These are phyloP conservation scores for Medicago truncatula DNA, from an alignment of 306 rosid species.

Conservation along the genomic window DNA sequence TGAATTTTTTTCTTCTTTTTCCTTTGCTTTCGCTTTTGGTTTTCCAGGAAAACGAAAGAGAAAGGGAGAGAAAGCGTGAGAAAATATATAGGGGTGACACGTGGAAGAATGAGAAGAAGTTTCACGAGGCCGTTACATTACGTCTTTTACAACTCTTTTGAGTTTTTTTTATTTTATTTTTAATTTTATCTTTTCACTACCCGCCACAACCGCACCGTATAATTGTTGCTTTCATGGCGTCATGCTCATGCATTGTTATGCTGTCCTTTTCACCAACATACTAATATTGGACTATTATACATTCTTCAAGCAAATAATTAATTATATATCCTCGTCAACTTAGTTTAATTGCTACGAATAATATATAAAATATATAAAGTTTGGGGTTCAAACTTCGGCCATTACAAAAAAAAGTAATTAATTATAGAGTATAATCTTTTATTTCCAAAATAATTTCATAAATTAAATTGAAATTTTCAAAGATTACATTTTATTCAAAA, in stretches of 20 bases:
- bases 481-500: too few relatives aligned
- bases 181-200: not conserved
- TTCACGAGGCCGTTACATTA: constrained; percentile 11
- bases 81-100: constrained; percentile 25
- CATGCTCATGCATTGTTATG: not conserved
- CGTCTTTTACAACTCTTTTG: not conserved
- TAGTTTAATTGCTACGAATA: too few relatives aligned
- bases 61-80: constrained; percentile 29
- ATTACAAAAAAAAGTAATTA: too few relatives aligned
- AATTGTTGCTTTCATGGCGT: not conserved
- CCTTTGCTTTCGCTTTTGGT: not conserved
- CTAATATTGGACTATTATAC: too few relatives aligned
- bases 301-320: too few relatives aligned
- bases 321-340: too few relatives aligned
- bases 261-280: too few relatives aligned
- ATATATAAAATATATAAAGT: too few relatives aligned
- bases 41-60: not conserved
- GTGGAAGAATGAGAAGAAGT: constrained; percentile 32
- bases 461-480: too few relatives aligned
- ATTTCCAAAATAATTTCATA: too few relatives aligned
- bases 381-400: too few relatives aligned
- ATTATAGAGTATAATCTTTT: too few relatives aligned
- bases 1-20: not conserved
- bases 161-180: not conserved
- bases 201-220: not conserved